Conservation (phyloP, 139 green algal species). For the Closterium sp. region DNA sequence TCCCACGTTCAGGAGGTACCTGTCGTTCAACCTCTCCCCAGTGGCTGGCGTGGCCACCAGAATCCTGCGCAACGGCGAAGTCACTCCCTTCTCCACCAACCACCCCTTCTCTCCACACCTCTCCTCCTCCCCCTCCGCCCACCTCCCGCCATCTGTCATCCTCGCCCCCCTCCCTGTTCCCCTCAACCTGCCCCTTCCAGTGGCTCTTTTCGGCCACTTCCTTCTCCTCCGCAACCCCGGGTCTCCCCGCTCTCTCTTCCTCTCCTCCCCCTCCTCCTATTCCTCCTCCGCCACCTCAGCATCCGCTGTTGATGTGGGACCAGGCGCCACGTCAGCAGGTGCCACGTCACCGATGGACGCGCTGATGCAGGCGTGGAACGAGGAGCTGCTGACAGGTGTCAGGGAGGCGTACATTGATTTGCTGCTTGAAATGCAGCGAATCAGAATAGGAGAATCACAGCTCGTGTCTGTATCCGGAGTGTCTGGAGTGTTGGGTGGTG, state of each 20-base stretch:
- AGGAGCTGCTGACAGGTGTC: constrained; percentile 46
- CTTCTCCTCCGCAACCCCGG: constrained; percentile 8
- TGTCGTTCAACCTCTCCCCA: constrained; percentile 30
- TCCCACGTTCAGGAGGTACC: constrained; percentile 32
- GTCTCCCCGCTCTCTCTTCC: neutral
- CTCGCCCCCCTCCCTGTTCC: constrained; percentile 6
- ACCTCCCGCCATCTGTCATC: neutral
- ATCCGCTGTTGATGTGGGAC: neutral
- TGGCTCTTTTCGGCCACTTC: constrained; percentile 16
- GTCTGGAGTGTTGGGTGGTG: too few relatives aligned
- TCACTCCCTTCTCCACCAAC: neutral
- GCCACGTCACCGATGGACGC: neutral
- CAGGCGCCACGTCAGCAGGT: neutral
- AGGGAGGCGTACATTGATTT: constrained; percentile 32
- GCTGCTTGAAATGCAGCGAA: constrained; percentile 22
- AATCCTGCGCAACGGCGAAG: constrained; percentile 35
- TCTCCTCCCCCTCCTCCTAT: neutral
- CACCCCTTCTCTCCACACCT: neutral
- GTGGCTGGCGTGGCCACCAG: constrained; percentile 32
- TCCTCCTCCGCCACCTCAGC: neutral
- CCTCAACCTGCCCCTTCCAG: neutral
- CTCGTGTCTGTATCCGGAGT: neutral
- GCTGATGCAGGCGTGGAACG: constrained; percentile 37
- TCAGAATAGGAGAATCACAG: neutral
- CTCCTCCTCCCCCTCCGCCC: neutral